Evolutionary conservation across 768 basidiomycete species (phyloP).

Genomic region (Strobilomyces echinocephalus): DNA sequence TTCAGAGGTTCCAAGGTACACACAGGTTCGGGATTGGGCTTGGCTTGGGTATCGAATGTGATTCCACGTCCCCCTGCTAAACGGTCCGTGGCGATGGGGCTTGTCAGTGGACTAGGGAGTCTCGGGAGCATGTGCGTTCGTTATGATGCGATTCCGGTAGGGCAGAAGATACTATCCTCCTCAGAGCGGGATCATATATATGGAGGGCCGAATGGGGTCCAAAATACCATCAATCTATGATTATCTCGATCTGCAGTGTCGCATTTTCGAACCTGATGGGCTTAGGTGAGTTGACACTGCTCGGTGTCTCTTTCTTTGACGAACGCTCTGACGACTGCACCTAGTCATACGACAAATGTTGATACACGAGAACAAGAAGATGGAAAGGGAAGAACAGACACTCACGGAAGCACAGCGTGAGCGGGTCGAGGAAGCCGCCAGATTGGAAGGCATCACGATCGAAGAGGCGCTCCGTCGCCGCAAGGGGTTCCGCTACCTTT

Average conservation of each 20-base stretch:
- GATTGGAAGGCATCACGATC: slow-evolving; percentile 54
- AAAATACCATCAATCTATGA: not conserved
- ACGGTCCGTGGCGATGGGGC: slow-evolving; percentile 51
- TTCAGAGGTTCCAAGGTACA: not conserved
- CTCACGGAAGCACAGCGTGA: slow-evolving; percentile 41
- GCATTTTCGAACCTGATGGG: slow-evolving; percentile 30
- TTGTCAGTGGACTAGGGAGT: slow-evolving; percentile 60
- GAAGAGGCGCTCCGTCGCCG: slow-evolving; percentile 54
- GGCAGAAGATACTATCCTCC: not conserved
- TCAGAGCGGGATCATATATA: not conserved
- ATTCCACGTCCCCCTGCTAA: slow-evolving; percentile 55
- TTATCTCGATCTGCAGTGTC: slow-evolving; percentile 17
- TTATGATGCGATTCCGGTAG: not conserved
- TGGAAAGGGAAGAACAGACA: slow-evolving; percentile 45
- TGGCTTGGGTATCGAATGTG: slow-evolving; percentile 61
- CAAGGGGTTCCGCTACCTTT: slow-evolving; percentile 56
- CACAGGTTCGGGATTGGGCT: slow-evolving; percentile 39
- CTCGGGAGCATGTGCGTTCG: slow-evolving; percentile 52
- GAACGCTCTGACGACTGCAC: not conserved
- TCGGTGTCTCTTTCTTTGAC: not conserved
- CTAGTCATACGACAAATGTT: slow-evolving; percentile 43
- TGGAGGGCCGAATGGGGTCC: not conserved
- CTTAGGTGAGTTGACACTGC: slow-evolving; percentile 24
- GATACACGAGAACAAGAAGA: slow-evolving; percentile 44
- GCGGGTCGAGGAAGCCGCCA: slow-evolving; percentile 54